Conservation (phyloP, 2,329 filamentous ascomycete genomes). For the Aspergillus brunneoviolaceus region DNA sequence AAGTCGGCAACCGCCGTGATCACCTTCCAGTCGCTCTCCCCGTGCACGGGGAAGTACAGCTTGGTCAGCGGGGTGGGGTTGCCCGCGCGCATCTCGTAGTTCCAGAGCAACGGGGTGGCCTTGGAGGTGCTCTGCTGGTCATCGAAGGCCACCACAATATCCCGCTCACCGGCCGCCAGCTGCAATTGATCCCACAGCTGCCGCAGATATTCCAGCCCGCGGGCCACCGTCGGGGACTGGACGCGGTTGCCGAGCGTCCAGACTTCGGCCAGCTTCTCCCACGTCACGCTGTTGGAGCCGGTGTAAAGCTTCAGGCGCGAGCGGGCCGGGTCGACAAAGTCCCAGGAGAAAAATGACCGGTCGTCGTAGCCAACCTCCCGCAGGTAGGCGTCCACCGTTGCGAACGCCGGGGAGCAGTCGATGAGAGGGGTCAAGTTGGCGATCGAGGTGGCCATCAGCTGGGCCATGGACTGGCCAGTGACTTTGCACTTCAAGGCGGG, state of each 20-base stretch:
- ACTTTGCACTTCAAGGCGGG: constrained; percentile 13
- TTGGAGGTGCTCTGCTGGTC: not conserved
- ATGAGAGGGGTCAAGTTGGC: not conserved
- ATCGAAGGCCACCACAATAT: not conserved
- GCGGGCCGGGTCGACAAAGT: too few relatives aligned
- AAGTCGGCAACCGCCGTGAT: constrained; percentile 2
- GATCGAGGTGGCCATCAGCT: not conserved
- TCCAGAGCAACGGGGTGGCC: constrained; percentile 15
- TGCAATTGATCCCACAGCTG: not conserved
- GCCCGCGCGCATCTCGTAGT: constrained; percentile 17
- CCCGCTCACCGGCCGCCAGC: not conserved
- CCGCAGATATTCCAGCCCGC: not conserved
- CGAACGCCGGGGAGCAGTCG: not conserved
- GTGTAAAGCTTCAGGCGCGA: too few relatives aligned
- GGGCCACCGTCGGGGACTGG: not conserved
- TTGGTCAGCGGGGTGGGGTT: constrained; percentile 13
- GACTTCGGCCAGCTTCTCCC: too few relatives aligned
- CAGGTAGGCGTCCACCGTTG: constrained; percentile 1
- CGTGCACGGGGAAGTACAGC: constrained; percentile 18
- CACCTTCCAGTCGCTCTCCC: constrained; percentile 11
- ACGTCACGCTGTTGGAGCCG: too few relatives aligned
- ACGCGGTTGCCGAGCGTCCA: not conserved
- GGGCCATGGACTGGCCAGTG: not conserved
- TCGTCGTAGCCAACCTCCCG: too few relatives aligned
- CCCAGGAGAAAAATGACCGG: too few relatives aligned